A percentile compares a stretch with the other conserved stretches of the same genome.
Conservation (phyloP, 331 rosid species). For the Cydonia oblonga region DNA sequence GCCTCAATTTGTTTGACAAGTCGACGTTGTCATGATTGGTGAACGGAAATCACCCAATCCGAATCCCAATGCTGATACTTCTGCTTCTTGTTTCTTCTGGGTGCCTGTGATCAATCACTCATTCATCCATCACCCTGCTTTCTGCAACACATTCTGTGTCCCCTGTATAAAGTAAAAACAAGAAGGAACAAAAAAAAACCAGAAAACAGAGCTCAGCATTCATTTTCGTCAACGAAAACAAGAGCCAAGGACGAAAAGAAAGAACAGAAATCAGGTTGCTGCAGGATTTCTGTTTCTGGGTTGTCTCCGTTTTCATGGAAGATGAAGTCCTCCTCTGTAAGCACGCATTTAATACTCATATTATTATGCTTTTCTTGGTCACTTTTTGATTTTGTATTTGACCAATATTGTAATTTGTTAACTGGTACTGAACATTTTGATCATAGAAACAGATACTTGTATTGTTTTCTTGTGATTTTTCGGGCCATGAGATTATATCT, state of each 20-base stretch:
- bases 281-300: too few relatives aligned
- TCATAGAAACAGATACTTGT: background rate
- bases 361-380: too few relatives aligned
- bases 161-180: background rate
- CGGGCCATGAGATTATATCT: background rate
- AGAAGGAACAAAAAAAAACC: background rate
- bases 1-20: background rate
- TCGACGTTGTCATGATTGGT: background rate
- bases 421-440: background rate
- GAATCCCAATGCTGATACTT: background rate
- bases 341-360: background rate
- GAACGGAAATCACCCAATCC: background rate
- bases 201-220: background rate
- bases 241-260: background rate
- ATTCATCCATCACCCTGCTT: background rate
- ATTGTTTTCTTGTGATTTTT: background rate
- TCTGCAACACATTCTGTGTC: background rate
- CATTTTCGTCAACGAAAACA: background rate
- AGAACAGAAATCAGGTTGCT: background rate
- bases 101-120: background rate
- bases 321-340: conserved; percentile 7
- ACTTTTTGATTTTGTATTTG: too few relatives aligned
- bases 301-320: too few relatives aligned
- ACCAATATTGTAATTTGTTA: background rate
- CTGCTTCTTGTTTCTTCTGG: background rate